Evolutionary conservation across 441 rosid genomes (phyloP).

Genomic region (Biscutella auriculata): DNA sequence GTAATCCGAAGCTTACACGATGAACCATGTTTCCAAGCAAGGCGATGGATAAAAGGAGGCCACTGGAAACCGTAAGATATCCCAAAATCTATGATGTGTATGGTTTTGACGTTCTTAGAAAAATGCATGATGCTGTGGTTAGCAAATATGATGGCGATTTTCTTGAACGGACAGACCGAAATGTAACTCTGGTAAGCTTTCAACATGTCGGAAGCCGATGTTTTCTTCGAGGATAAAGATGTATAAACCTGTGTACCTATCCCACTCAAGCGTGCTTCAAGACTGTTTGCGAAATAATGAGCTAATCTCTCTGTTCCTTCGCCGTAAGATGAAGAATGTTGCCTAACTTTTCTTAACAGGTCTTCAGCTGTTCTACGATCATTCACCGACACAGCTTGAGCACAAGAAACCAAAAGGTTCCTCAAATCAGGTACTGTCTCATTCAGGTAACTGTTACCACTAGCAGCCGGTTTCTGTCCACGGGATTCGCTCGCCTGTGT

Average conservation of each 20-base stretch:
- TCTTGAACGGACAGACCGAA: conserved; percentile 32
- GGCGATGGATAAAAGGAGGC: conserved; percentile 35
- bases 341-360: conserved; percentile 52
- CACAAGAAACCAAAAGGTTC: conserved; percentile 35
- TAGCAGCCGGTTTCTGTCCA: conserved; percentile 15
- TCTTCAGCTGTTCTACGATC: conserved; percentile 52
- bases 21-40: conserved; percentile 25
- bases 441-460: neutral
- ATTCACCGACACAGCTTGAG: conserved; percentile 36
- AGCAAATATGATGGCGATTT: conserved; percentile 26
- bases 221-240: conserved; percentile 34
- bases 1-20: conserved; percentile 42
- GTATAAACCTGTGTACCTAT: conserved; percentile 52
- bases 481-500: conserved; percentile 13
- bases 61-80: conserved; percentile 56
- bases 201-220: conserved; percentile 51
- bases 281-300: conserved; percentile 63
- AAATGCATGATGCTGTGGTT: conserved; percentile 23
- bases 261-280: conserved; percentile 73
- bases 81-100: conserved; percentile 70
- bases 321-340: conserved; percentile 58
- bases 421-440: conserved; percentile 34
- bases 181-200: conserved; percentile 44
- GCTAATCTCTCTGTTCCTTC: conserved; percentile 81
- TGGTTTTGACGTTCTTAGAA: conserved; percentile 20